These are phyloP conservation scores for Fagus crenata DNA, from an alignment of 306 rosid species.

Conservation along the genomic window DNA sequence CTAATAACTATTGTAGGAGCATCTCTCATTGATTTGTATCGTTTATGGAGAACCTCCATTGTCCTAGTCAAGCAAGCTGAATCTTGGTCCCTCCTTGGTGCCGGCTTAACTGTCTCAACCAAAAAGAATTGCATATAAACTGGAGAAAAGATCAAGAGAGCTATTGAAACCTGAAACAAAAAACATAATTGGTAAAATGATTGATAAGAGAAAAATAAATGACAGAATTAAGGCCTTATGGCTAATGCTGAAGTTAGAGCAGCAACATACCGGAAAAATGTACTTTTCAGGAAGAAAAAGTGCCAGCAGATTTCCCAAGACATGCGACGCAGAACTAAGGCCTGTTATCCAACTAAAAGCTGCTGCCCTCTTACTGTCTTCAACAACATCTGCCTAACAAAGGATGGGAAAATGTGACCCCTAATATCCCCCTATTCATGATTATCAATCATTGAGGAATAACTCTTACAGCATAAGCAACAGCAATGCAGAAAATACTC, in stretches of 20 bases:
- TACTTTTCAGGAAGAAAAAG: constrained; percentile 54
- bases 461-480: constrained; percentile 60
- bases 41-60: constrained; percentile 37
- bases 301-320: constrained; percentile 59
- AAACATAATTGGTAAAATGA: constrained; percentile 4
- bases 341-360: constrained; percentile 68
- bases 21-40: constrained; percentile 61
- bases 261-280: constrained; percentile 49
- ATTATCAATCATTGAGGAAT: constrained; percentile 16
- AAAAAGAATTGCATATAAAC: constrained; percentile 67
- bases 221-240: background rate
- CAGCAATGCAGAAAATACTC: constrained; percentile 62
- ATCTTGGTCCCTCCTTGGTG: constrained; percentile 31
- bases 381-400: constrained; percentile 64
- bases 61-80: constrained; percentile 44
- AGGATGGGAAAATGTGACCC: constrained; percentile 4
- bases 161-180: constrained; percentile 63
- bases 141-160: constrained; percentile 55
- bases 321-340: constrained; percentile 60
- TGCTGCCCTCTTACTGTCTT: constrained; percentile 51
- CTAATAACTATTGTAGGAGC: constrained; percentile 55
- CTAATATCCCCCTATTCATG: constrained; percentile 3
- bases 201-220: background rate
- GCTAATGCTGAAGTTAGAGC: background rate
- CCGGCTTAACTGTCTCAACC: constrained; percentile 43